Evolutionary conservation across 441 rosid species (phyloP).

Genomic region (Pelargonium australe): DNA sequence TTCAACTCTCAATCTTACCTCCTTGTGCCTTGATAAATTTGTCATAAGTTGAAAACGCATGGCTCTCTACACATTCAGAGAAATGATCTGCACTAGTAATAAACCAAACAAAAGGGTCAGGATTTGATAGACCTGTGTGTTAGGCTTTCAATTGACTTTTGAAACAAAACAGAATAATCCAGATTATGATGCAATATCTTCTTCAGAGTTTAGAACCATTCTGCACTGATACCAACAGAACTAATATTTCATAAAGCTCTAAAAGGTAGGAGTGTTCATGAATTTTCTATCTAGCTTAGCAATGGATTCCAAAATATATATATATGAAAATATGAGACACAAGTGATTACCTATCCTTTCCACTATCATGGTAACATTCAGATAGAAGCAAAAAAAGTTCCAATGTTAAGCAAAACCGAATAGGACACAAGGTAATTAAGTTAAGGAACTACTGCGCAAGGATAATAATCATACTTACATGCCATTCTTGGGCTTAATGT

Average conservation of each 20-base stretch:
- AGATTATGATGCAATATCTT: too few relatives aligned
- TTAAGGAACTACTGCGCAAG: background rate
- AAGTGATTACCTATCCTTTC: too few relatives aligned
- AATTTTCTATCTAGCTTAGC: background rate
- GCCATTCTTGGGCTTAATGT: constrained; percentile 95
- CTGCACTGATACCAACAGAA: background rate
- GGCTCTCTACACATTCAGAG: constrained; percentile 87
- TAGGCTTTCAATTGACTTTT: too few relatives aligned
- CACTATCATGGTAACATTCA: background rate
- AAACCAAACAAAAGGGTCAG: constrained; percentile 13
- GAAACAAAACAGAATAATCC: too few relatives aligned
- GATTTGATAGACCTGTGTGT: background rate
- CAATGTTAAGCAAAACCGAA: background rate
- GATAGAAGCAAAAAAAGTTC: background rate
- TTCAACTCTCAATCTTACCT: constrained; percentile 38
- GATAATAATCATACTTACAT: constrained; percentile 43
- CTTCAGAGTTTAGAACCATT: background rate
- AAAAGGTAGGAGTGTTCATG: background rate
- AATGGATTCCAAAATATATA: background rate
- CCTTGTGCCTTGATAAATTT: constrained; percentile 74
- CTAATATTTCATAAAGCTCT: background rate
- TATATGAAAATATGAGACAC: too few relatives aligned
- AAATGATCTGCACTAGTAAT: constrained; percentile 60
- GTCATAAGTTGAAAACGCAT: constrained; percentile 86
- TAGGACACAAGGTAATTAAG: background rate